Evolutionary conservation across 163 green algal genomes (phyloP), one percentile per base, ranked within the genome.

Genomic region (Chlorella variabilis): DNA sequence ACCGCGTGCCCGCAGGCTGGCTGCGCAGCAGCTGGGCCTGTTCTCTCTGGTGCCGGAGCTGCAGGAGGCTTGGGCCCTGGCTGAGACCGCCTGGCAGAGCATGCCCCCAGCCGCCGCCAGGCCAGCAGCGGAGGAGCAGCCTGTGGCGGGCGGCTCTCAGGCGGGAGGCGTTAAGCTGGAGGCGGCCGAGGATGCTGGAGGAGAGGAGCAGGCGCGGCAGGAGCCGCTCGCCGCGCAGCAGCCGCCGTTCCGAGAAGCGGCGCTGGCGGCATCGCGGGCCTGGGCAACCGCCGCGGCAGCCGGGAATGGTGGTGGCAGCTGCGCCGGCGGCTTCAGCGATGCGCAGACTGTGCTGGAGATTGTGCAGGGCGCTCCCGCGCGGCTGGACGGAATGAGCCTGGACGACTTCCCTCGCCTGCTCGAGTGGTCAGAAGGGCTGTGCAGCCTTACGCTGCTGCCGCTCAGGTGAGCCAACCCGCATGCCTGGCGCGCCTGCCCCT

Each of bases 401-500:
- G 81, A 78, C 27, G 75, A 78, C 23, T 83, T 77, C 67, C 81
- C 81, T 29, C 59, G 81, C 33, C 45, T 81, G 71, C 49, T 86
- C 73, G 73, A 48, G 17, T 86, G 81, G 81, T 65, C 36, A 2
- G 73, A 86, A 45, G 81, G 73, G 7, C 59, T 77, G 36, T 73
- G 68, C 38, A 33, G 71, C 9, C 34, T 86, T 9, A 76, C 71
- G 17, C 67, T 86, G 71, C 71, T 86, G 29, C 81, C 81, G 45
- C 63, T 86, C 39, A 74, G 71, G 73, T 80, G 70, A 2, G 54
- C 5, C 23, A 9, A 20, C 59, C 8, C 3, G 31, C 45, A 25
- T 11, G 18, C 17, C 45, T 51, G 13, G 25, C 6, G 7, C 29
- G 5, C 3, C n/a, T 36, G 59, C n/a, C 38, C 13, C 21, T 15